These are phyloP conservation scores for Naegleria lovaniensis DNA, from an alignment of 208 protist genomes.

Conservation along the genomic window DNA sequence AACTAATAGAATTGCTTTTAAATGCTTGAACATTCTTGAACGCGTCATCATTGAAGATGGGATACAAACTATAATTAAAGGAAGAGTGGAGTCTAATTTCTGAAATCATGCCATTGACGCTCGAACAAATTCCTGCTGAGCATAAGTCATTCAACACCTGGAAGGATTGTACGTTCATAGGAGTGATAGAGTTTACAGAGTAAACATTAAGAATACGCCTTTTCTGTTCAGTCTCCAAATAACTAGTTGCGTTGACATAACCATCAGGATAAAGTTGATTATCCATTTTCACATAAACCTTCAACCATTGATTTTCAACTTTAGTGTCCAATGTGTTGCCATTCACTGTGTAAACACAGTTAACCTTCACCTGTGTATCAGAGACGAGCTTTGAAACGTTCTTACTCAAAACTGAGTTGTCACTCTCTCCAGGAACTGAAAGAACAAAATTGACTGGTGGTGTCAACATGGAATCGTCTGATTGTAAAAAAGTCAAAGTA, in stretches of 20 bases:
- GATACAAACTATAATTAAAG: background rate
- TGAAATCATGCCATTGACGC: background rate
- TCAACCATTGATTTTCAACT: background rate
- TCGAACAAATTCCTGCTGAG: background rate
- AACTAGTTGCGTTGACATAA: background rate
- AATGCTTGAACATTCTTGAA: background rate
- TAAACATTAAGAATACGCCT: background rate
- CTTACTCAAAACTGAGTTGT: background rate
- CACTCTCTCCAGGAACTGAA: too few species aligned
- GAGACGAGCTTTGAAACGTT: background rate
- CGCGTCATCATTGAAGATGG: background rate
- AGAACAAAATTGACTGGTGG: too few species aligned
- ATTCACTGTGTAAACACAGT: background rate
- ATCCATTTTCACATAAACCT: background rate
- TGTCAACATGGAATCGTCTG: background rate
- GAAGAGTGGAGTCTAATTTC: background rate
- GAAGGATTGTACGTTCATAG: too few species aligned
- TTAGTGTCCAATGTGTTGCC: background rate
- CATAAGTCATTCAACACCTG: too few species aligned
- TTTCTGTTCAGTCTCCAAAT: background rate
- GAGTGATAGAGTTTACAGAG: background rate
- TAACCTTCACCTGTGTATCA: background rate
- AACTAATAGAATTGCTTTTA: background rate
- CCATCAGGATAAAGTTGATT: background rate
- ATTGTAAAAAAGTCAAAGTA: background rate